Evolutionary conservation across 1,284 basidiomycete genomes (phyloP), one percentile per base, ranked within the genome.

Genomic region (Malassezia brasiliensis): DNA sequence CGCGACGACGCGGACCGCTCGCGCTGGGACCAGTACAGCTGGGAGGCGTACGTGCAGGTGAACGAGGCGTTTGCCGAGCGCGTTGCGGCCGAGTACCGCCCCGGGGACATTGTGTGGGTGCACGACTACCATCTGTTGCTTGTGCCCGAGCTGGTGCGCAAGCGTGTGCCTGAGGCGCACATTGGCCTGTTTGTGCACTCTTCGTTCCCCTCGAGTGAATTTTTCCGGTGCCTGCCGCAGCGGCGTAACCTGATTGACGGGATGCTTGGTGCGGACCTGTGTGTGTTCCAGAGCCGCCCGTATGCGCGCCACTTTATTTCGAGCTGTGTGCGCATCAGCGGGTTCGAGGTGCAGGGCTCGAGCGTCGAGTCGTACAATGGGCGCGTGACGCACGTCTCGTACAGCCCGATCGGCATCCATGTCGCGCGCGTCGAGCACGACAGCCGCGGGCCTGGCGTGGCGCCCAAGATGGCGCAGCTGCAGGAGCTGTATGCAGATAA

Each of bases 401-500:
- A 96, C 76, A 94, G 89, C 74, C 90, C 93, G 0, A 94, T 98
- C 47, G 94, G 94, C n/a, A 85, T 99, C 61, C 93, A 99, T 72
- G 88, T 90, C 6, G 85, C 86, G 60, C 82, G 91, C 42, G 90
- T 96, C 34, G 82, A 84, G 25, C 79, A 82, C 52, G 91, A 96
- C 75, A 86, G 84, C 30, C 79, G 83, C 49, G 79, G 84, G 3
- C 83, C 87, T 0, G 90, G 88, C 5, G 86, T 98, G 53, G 77
- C 82, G 60, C 91, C 91, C 22, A 96, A 96, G 77, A 80, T 93
- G 34, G 84, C 88, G 56, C 85, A 88, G 0, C 81, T 98, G 1
- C 80, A 84, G 36, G 80, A 84, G 34, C 78, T 96, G 44, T 99
- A 99, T 77, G 84, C 88, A 67, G 90, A 87, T 66, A 96, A 96